These are phyloP conservation scores for Aureobasidium zeae DNA, from an alignment of 2,329 filamentous ascomycete genomes.

Conservation along the genomic window DNA sequence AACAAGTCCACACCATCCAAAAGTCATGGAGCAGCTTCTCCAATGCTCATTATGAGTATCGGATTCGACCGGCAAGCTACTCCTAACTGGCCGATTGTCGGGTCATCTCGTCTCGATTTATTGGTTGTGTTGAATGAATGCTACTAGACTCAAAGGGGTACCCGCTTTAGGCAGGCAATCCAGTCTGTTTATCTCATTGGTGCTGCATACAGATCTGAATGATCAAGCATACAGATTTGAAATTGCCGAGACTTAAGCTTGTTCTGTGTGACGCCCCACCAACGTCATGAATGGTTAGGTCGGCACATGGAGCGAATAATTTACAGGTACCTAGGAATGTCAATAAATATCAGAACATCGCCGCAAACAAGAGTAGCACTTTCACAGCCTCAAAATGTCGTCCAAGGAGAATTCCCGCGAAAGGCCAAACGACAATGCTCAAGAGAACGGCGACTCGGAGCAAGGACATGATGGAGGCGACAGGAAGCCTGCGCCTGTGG, in stretches of 20 bases:
- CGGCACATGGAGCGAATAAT: background rate
- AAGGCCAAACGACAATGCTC: background rate
- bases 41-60: too few relatives aligned
- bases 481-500: constrained; percentile 29
- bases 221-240: background rate
- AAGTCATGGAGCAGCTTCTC: too few relatives aligned
- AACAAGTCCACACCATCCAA: background rate
- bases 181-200: too few relatives aligned
- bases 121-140: too few relatives aligned
- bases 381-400: background rate
- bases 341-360: constrained; percentile 2
- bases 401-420: constrained; percentile 5
- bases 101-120: too few relatives aligned
- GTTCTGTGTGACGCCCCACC: background rate
- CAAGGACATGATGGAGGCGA: background rate
- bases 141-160: too few relatives aligned
- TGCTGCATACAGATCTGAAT: too few relatives aligned
- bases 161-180: too few relatives aligned
- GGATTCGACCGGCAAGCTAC: too few relatives aligned
- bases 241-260: background rate
- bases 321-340: background rate
- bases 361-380: background rate
- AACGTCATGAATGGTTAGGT: background rate
- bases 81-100: background rate
- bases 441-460: constrained; percentile 10